Conservation (phyloP, 257 asterid genomes). For the Lantana camara region DNA sequence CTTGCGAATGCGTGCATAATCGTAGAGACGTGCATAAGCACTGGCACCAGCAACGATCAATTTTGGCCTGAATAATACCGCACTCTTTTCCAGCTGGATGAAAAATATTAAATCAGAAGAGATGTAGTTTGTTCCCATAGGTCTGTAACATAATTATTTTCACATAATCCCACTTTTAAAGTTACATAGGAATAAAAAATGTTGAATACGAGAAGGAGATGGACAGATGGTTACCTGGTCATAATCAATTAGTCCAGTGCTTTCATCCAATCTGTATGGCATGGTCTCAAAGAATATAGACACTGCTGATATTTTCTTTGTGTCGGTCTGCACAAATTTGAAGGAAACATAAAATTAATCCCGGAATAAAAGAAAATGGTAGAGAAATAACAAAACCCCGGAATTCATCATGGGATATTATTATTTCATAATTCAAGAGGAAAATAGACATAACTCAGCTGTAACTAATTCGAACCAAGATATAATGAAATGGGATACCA, state of each 20-base stretch:
- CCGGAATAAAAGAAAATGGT: no score
- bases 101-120: constrained; percentile 8
- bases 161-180: no score
- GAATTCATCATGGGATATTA: no score
- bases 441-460: no score
- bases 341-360: constrained; percentile 6
- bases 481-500: no score
- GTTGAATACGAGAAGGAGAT: no score
- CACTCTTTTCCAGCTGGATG: constrained; percentile 89
- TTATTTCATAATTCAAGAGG: no score
- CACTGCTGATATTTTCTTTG: constrained; percentile 98
- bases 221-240: constrained; percentile 91
- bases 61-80: constrained; percentile 91
- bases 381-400: no score
- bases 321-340: constrained; percentile 74
- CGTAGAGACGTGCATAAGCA: constrained; percentile 93
- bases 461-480: no score
- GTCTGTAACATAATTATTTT: no score
- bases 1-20: constrained; percentile 85
- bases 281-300: constrained; percentile 96
- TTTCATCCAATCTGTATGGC: constrained; percentile 97
- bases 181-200: no score
- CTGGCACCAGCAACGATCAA: constrained; percentile 95
- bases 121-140: no score
- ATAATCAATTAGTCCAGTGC: constrained; percentile 89